Conservation (phyloP, 257 asterid species). For the Jacaranda mimosifolia region DNA sequence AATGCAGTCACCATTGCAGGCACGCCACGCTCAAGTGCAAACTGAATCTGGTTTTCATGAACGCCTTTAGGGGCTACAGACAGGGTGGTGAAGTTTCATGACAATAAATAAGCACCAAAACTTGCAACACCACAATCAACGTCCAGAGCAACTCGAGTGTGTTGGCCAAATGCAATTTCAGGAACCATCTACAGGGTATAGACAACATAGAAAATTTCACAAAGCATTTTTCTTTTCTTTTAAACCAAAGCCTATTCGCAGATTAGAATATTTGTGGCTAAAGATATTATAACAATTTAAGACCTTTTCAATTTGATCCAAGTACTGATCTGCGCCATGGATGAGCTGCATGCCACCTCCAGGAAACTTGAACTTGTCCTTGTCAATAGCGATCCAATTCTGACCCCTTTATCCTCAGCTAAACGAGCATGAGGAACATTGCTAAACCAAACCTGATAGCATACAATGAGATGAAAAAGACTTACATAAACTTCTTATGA, state of each 20-base stretch:
- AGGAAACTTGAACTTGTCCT: conserved; percentile 95
- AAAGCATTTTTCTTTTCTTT: background rate
- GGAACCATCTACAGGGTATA: conserved; percentile 74
- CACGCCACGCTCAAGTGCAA: conserved; percentile 97
- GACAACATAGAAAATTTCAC: conserved; percentile 6
- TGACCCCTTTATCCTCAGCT: conserved; percentile 95
- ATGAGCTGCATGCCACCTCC: conserved; percentile 98
- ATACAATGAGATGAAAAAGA: background rate
- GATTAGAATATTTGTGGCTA: background rate
- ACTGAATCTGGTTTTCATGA: conserved; percentile 96
- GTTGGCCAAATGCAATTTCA: conserved; percentile 87
- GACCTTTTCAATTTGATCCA: conserved; percentile 95
- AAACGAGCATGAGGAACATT: conserved; percentile 95
- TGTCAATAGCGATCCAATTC: conserved; percentile 81
- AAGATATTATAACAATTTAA: background rate
- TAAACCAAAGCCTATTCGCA: background rate
- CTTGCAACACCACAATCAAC: conserved; percentile 98
- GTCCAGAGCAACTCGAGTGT: conserved; percentile 88
- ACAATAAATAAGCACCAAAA: conserved; percentile 91
- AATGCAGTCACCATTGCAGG: conserved; percentile 98
- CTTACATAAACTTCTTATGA: conserved; percentile 39
- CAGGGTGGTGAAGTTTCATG: conserved; percentile 79
- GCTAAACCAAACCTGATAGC: conserved; percentile 91
- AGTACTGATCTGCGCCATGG: conserved; percentile 92
- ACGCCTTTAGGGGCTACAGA: conserved; percentile 97